phyloP scores from a whole-genome alignment of 805 yeast species.

The Candida incommunis region DNA sequence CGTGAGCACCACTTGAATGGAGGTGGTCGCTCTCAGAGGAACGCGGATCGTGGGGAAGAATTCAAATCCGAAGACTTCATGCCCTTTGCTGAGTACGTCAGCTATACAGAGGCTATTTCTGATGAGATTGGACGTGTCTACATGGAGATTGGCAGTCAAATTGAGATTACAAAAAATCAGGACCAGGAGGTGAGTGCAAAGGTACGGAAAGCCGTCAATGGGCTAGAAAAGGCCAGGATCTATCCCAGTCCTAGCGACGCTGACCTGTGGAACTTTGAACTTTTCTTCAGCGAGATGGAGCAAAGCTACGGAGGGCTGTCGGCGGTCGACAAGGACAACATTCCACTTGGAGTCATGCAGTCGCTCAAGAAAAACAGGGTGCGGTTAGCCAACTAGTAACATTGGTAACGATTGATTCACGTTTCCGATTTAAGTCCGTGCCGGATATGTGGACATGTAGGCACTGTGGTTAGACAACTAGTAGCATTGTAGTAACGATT shows the following conservation, averaged over 20 bases:
- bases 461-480: no score
- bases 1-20: background rate
- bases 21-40: no score
- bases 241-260: background rate
- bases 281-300: background rate
- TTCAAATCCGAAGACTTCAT: slow-evolving; percentile 1
- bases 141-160: background rate
- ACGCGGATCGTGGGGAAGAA: background rate
- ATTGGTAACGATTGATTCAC: no score
- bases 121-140: background rate
- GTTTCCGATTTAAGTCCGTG: no score
- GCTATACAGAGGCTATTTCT: background rate
- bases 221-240: background rate
- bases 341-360: slow-evolving; percentile 1
- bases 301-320: background rate
- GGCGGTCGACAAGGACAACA: background rate
- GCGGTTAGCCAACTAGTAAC: no score
- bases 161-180: background rate
- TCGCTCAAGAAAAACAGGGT: background rate
- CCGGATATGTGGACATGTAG: no score
- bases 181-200: background rate
- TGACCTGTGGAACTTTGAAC: background rate
- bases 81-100: background rate
- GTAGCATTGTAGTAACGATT: no score
- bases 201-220: background rate